A percentile compares a stretch with the other conserved stretches of the same genome.
Conservation (phyloP, 2,329 filamentous ascomycete genomes). For the Cytospora schulzeri region DNA sequence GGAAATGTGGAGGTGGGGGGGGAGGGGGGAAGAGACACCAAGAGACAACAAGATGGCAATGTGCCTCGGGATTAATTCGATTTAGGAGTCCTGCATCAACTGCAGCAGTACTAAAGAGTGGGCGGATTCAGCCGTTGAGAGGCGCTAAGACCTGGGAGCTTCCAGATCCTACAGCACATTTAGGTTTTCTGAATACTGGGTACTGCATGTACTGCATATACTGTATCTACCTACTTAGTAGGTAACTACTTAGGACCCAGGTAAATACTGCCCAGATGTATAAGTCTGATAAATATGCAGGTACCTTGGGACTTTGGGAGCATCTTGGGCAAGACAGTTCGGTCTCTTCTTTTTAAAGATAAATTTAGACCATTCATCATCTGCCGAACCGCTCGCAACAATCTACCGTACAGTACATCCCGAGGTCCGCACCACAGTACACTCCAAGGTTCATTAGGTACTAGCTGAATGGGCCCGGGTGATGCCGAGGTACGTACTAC, state of each 20-base stretch:
- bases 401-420: neutral
- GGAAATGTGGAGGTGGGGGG: slow-evolving; percentile 15
- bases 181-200: too few relatives aligned
- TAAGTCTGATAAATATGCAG: too few relatives aligned
- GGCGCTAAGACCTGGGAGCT: neutral
- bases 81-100: neutral
- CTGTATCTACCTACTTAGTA: too few relatives aligned
- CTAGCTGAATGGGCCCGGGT: neutral
- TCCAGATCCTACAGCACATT: too few relatives aligned
- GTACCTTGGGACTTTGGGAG: too few relatives aligned
- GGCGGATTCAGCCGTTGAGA: neutral
- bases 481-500: neutral
- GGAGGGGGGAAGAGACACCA: neutral
- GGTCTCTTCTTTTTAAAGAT: too few relatives aligned
- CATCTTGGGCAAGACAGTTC: too few relatives aligned
- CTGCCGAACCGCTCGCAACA: neutral
- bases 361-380: neutral
- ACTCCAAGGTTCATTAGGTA: neutral
- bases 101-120: neutral
- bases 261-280: too few relatives aligned
- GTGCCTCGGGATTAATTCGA: neutral
- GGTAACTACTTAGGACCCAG: too few relatives aligned
- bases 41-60: neutral
- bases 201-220: too few relatives aligned
- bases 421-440: neutral